phyloP scores from a whole-genome alignment of 2,329 filamentous ascomycete species.

The Monosporascus sp. region DNA sequence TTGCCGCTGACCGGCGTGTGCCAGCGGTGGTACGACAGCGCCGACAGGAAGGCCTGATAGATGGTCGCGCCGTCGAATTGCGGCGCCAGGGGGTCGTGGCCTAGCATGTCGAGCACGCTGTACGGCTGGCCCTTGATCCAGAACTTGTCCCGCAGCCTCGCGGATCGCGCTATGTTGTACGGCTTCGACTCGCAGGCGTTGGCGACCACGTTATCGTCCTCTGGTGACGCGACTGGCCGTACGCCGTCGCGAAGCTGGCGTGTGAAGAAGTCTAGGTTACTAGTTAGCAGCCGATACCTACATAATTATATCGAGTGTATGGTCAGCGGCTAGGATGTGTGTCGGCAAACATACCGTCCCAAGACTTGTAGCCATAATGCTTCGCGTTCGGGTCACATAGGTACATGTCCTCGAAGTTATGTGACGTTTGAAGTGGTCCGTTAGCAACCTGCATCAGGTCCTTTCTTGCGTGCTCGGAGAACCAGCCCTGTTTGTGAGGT shows the following conservation, averaged over 20 bases:
- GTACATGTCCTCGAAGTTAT: slow-evolving; percentile 56
- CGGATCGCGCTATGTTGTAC: slow-evolving; percentile 31
- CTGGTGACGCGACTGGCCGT: slow-evolving; percentile 42
- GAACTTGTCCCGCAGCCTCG: slow-evolving; percentile 46
- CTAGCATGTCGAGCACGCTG: slow-evolving; percentile 49
- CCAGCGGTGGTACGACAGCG: slow-evolving; percentile 58
- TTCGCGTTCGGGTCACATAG: slow-evolving; percentile 50
- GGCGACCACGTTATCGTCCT: slow-evolving; percentile 45
- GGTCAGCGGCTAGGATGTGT: neutral
- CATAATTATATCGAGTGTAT: too few species aligned
- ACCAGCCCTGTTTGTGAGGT: slow-evolving; percentile 45
- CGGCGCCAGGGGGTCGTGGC: slow-evolving; percentile 36
- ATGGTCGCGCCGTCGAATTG: slow-evolving; percentile 51
- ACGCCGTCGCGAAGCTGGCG: slow-evolving; percentile 40
- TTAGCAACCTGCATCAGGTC: slow-evolving; percentile 36
- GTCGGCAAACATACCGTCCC: slow-evolving; percentile 41
- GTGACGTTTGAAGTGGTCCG: slow-evolving; percentile 20
- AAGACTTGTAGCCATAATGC: slow-evolving; percentile 52
- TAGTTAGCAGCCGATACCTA: too few species aligned
- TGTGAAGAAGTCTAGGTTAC: slow-evolving; percentile 47
- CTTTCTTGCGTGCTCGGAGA: slow-evolving; percentile 41
- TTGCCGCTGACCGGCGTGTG: slow-evolving; percentile 53
- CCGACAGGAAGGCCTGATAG: slow-evolving; percentile 56
- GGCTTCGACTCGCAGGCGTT: slow-evolving; percentile 54
- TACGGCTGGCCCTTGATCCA: slow-evolving; percentile 58